Evolutionary conservation across 2,329 filamentous ascomycete species (phyloP), one percentile per base, ranked within the genome.

Genomic region (Ophiostoma sp.): DNA sequence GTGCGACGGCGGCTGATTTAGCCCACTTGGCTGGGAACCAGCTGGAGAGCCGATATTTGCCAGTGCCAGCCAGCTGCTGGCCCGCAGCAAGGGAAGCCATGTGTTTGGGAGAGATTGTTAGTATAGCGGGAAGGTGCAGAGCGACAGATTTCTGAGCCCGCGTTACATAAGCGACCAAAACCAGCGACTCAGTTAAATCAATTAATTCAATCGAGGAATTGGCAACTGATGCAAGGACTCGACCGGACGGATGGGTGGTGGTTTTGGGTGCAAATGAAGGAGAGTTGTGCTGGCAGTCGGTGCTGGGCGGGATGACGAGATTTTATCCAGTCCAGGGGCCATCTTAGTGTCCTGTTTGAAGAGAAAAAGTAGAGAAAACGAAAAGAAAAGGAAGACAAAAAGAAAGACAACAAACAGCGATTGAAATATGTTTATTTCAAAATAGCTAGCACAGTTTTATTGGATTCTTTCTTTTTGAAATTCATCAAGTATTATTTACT

Each of bases 21-120:
- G 52, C 52, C 52, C 52, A 57, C 11, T 57, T 23, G 52, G 52
- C 52, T 33, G 27, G 31, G 60, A 6, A 8, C 1, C 33, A 64
- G 17, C 60, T 64, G 60, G 31, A 20, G 20, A 64, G 31, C 62
- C 62, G 33, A 35, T 23, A 35, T 23, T n/a, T 65, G 62, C 62
- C 62, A 65, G 31, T 64, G 60, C 20, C 62, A n/a, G 62, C 62
- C 62, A 65, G 62, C 62, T 65, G 62, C 33, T 35, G 35, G 62
- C 62, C 33, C n/a, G 62, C 7, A 39, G 8, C 1, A 36, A 65
- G 20, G 62, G 35, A 39, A 65, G 35, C 33, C 20, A 23, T n/a
- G 27, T 10, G 20, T 15, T 13, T 41, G 39, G 11, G 20, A 8
- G 13, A 15, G 33, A 20, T 23, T 15, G 39, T 36, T n/a, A n/a